Evolutionary conservation across 495 filamentous ascomycete species (phyloP), one percentile per base, ranked within the genome.

Genomic region (Penicillium coffeae): DNA sequence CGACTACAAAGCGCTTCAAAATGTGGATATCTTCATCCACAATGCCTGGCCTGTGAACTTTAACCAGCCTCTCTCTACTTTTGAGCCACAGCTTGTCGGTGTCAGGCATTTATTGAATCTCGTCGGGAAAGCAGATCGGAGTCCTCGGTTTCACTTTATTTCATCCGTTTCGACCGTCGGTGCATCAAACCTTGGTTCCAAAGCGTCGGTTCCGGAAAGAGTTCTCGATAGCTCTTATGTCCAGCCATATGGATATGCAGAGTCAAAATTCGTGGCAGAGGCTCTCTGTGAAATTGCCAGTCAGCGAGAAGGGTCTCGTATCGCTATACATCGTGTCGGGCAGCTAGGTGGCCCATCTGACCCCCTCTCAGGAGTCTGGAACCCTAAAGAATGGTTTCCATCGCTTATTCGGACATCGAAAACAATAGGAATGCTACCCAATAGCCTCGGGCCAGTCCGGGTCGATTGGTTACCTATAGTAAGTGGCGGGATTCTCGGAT

Each of bases 361-460:
- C 16, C 15, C 15, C 8, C 8, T 18, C 15, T 14, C 38, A 1
- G 38, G 40, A 8, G 9, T 42, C 4, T 42, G 40, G 40, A 32
- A 42, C 21, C 25, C 13, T 25, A 8, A 6, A 27, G 40, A 42
- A 6, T 42, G 40, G 40, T 42, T 42, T 30, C 40, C 40, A n/a
- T 2, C 13, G 13, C 21, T 42, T 2, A 15, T 42, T 18, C 38
- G 14, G 15, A 20, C 15, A 13, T 40, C 38, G 21, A 4, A 10
- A 3, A 18, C 15, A 21, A 19, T 40, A 20, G 2, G 18, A 7
- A 21, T 13, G 3, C 10, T 40, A 19, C 38, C 38, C 13, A 13
- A 16, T 20, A 21, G 38, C 18, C 21, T 40, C 9, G 38, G 38
- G 15, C n/a, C 35, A 1, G 8, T 38, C 8, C n/a, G 19, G 8